Evolutionary conservation across 805 yeast genomes (phyloP).

Genomic region (Saturnispora hagleri): DNA sequence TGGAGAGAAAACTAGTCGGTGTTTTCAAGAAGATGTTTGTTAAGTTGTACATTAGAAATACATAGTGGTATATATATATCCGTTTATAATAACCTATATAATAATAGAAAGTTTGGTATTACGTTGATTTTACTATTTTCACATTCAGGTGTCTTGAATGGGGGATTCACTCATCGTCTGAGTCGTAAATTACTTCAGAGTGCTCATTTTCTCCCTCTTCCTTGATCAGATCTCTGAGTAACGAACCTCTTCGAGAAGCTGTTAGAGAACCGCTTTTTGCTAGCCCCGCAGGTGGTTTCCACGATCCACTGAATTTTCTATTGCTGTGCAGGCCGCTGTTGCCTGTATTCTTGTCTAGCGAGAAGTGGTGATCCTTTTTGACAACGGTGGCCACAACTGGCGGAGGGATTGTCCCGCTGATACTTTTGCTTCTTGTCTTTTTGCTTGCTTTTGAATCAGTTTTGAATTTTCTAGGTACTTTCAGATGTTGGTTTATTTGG

Average conservation of each 20-base stretch:
- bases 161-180: not conserved
- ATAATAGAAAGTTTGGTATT: not conserved
- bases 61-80: not conserved
- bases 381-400: not conserved
- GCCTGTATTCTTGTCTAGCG: not conserved
- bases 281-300: slow-evolving; percentile 10
- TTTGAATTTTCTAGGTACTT: slow-evolving; percentile 7
- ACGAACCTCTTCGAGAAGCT: slow-evolving; percentile 13
- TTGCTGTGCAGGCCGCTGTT: not conserved
- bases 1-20: slow-evolving; percentile 80
- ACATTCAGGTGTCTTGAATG: not conserved
- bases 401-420: not conserved
- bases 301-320: slow-evolving; percentile 10
- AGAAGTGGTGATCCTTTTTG: not conserved
- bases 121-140: not conserved
- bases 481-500: not conserved
- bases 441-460: slow-evolving; percentile 11
- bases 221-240: slow-evolving; percentile 9
- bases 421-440: slow-evolving; percentile 7
- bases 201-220: slow-evolving; percentile 10
- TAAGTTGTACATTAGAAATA: not conserved
- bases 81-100: not conserved
- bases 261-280: slow-evolving; percentile 7
- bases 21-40: not conserved
- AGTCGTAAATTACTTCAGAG: slow-evolving; percentile 10